These are phyloP conservation scores for Corchorus olitorius DNA, from an alignment of 345 rosid species.

Conservation along the genomic window DNA sequence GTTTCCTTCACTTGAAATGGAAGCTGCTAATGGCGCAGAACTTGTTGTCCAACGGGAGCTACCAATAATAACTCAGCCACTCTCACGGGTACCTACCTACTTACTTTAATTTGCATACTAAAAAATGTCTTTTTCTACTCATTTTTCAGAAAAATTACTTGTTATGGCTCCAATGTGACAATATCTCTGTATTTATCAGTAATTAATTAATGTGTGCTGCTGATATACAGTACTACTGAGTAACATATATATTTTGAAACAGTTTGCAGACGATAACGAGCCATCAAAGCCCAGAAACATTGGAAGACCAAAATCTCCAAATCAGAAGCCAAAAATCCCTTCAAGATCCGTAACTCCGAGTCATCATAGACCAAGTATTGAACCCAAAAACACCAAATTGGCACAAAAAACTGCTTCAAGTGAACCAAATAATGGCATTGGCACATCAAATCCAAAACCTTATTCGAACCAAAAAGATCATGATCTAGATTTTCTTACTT, in stretches of 20 bases:
- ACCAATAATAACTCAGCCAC: slow-evolving; percentile 45
- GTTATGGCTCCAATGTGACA: too few species aligned
- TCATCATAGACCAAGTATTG: slow-evolving; percentile 25
- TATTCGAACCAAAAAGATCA: slow-evolving; percentile 8
- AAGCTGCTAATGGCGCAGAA: slow-evolving; percentile 38
- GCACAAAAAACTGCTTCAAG: not conserved
- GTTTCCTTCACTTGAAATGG: slow-evolving; percentile 73
- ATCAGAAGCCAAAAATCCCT: slow-evolving; percentile 34
- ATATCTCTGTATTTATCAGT: too few species aligned
- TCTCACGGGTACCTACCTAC: slow-evolving; percentile 40
- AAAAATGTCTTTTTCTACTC: too few species aligned
- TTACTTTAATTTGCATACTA: too few species aligned
- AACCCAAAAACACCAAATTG: slow-evolving; percentile 18
- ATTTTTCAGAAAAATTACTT: too few species aligned
- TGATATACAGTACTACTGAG: too few species aligned
- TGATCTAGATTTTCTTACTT: slow-evolving; percentile 16
- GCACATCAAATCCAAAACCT: not conserved
- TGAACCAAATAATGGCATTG: not conserved
- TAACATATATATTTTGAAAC: not conserved
- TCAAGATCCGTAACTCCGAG: slow-evolving; percentile 28
- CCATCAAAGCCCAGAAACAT: slow-evolving; percentile 3
- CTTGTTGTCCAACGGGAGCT: slow-evolving; percentile 49
- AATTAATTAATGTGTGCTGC: too few species aligned
- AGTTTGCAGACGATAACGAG: slow-evolving; percentile 41
- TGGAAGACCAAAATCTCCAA: slow-evolving; percentile 28